Evolutionary conservation across 805 yeast genomes (phyloP).

Genomic region (Grigorovia yakushimaensis): DNA sequence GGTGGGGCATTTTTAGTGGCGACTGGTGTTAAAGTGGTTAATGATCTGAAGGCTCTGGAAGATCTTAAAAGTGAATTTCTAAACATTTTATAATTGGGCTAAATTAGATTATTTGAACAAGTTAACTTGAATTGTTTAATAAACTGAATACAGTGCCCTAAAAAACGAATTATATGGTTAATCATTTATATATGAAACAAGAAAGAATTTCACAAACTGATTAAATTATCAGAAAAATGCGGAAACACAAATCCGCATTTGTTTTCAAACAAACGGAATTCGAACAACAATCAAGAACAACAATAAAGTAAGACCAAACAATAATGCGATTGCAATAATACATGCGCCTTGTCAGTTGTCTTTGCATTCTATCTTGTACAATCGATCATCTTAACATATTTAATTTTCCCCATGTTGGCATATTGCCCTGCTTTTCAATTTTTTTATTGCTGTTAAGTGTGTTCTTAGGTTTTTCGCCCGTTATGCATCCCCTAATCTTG

Average conservation of each 20-base stretch:
- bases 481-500: too few relatives aligned
- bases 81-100: too few relatives aligned
- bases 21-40: conserved; percentile 34
- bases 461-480: too few relatives aligned
- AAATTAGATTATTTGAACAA: too few relatives aligned
- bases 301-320: background rate
- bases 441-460: too few relatives aligned
- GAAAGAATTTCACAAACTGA: background rate
- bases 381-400: too few relatives aligned
- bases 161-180: too few relatives aligned
- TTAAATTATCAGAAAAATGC: background rate
- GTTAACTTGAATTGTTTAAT: too few relatives aligned
- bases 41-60: conserved; percentile 11
- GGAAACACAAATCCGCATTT: background rate
- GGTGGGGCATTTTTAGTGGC: conserved; percentile 78
- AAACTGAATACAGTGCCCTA: too few relatives aligned
- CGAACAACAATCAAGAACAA: background rate
- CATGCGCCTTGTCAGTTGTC: background rate
- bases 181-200: background rate
- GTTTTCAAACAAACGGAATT: background rate
- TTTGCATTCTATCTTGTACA: background rate
- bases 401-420: too few relatives aligned
- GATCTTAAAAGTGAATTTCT: conserved; percentile 13
- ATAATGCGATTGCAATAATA: too few relatives aligned
- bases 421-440: too few relatives aligned